Base-by-base conservation (phyloP, 495 filamentous ascomycete genomes). In the Tuber aestivum region DNA sequence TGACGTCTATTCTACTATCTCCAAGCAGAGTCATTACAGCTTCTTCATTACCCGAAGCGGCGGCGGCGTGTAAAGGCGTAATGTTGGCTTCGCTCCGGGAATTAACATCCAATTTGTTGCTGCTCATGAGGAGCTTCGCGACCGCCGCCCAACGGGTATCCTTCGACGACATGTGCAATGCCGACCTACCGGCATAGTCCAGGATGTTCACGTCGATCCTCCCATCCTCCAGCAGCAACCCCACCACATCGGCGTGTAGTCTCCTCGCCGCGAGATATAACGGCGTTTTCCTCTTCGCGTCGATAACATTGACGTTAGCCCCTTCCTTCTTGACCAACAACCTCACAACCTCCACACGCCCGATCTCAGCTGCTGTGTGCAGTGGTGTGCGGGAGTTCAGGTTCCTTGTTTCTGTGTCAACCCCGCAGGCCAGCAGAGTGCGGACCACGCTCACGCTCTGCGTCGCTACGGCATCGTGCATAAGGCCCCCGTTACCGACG, bases 401-500 rank as follows among this genome's bases (percentile, higher is more conserved):
- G 56, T 79, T 76, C 21, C 69, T 76, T 40, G 77, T 76, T 37
- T 78, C 18, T 21, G 77, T 79, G 35, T 79, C 76, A 14, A 79
- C 72, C n/a, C 77, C 77, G 32, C 77, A 72, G 35, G 77, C 77
- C 5, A 79, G 76, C 48, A 79, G 41, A 35, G 77, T 73, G 44
- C 65, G 69, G n/a, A 78, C 69, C 23, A 72, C 76, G 23, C 56
- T 7, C 14, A 18, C 56, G 0, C 27, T 65, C n/a, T 65, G 27
- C 12, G 56, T 65, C 56, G 56, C 56, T 18, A 65, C 32, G 5
- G 56, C 56, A 12, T 65, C 56, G 14, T 65, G 56, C 56, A 65
- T 1, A 65, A 65, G 56, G 18, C 56, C 27, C 12, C 76, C 20
- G 69, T 70, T 65, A 71, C 77, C 20, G 69, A 44, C n/a, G 69